Percentiles rank a stretch among this genome's conserved stretches.
These are phyloP conservation scores for Rusavskia elegans DNA, from an alignment of 495 filamentous ascomycete genomes.

Conservation along the genomic window DNA sequence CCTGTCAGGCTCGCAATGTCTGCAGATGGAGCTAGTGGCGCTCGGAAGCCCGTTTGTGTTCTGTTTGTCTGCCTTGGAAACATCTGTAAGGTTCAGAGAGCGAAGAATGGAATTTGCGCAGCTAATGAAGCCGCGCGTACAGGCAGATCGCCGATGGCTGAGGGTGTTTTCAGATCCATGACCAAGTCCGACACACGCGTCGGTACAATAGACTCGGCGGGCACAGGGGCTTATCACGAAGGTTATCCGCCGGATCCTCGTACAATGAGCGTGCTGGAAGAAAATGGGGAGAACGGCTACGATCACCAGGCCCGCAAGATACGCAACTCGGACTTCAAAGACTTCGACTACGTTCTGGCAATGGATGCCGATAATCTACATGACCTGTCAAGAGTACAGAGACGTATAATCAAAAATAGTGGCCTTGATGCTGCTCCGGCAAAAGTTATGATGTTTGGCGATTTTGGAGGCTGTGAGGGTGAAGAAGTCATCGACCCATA, in stretches of 20 bases:
- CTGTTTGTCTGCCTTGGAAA: conserved; percentile 96
- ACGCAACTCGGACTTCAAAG: conserved; percentile 50
- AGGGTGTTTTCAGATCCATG: conserved; percentile 72
- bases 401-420: conserved; percentile 32
- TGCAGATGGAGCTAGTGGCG: neutral
- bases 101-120: too few relatives aligned
- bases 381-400: conserved; percentile 46
- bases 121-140: neutral
- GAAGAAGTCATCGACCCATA: conserved; percentile 84
- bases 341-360: conserved; percentile 84
- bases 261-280: conserved; percentile 65
- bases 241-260: conserved; percentile 61
- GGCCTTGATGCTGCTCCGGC: conserved; percentile 24
- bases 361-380: conserved; percentile 82
- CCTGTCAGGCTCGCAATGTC: neutral
- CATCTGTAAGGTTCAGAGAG: conserved; percentile 47
- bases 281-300: conserved; percentile 61
- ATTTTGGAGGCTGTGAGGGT: conserved; percentile 50
- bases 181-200: conserved; percentile 47
- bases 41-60: conserved; percentile 42
- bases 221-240: conserved; percentile 66
- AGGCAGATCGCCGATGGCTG: conserved; percentile 80
- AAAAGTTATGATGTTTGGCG: conserved; percentile 68
- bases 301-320: conserved; percentile 65
- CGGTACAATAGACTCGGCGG: conserved; percentile 66